A percentile compares a stretch with the other conserved stretches of the same genome.
Evolutionary conservation across 805 yeast species (phyloP).

Genomic region (Starmerella vaccinii): DNA sequence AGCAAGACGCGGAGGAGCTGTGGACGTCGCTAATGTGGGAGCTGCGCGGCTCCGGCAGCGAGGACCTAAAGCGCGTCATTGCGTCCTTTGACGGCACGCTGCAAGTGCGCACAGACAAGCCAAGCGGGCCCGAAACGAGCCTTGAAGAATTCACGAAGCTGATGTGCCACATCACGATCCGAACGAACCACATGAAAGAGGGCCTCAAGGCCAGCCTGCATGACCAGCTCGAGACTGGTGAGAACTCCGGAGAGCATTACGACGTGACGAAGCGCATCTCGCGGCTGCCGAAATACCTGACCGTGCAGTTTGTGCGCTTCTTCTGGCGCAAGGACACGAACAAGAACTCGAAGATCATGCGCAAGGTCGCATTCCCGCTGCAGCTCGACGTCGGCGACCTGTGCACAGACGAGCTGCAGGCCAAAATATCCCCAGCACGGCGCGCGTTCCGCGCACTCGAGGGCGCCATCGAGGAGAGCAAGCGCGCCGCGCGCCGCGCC

Average conservation of each 20-base stretch:
- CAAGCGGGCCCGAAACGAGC: slow-evolving; percentile 19
- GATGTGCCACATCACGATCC: slow-evolving; percentile 77
- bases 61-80: slow-evolving; percentile 34
- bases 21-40: slow-evolving; percentile 64
- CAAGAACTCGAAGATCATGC: slow-evolving; percentile 83
- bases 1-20: slow-evolving; percentile 97
- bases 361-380: slow-evolving; percentile 91
- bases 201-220: slow-evolving; percentile 66
- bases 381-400: slow-evolving; percentile 80
- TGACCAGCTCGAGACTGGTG: slow-evolving; percentile 54
- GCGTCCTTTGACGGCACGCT: slow-evolving; percentile 49
- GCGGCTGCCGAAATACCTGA: slow-evolving; percentile 74
- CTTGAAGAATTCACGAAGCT: slow-evolving; percentile 59
- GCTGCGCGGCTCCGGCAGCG: slow-evolving; percentile 29
- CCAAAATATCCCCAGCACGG: slow-evolving; percentile 56
- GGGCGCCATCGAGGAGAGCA: slow-evolving; percentile 60
- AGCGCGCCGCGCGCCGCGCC: slow-evolving; percentile 61
- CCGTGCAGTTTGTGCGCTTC: slow-evolving; percentile 87
- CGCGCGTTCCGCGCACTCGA: slow-evolving; percentile 69
- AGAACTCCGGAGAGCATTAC: slow-evolving; percentile 63
- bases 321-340: slow-evolving; percentile 90
- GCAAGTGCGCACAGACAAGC: slow-evolving; percentile 47
- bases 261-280: slow-evolving; percentile 50
- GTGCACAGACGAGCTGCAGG: slow-evolving; percentile 65
- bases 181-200: slow-evolving; percentile 78